Base-by-base conservation (phyloP, 768 basidiomycete species). In the Auricularia sp. region DNA sequence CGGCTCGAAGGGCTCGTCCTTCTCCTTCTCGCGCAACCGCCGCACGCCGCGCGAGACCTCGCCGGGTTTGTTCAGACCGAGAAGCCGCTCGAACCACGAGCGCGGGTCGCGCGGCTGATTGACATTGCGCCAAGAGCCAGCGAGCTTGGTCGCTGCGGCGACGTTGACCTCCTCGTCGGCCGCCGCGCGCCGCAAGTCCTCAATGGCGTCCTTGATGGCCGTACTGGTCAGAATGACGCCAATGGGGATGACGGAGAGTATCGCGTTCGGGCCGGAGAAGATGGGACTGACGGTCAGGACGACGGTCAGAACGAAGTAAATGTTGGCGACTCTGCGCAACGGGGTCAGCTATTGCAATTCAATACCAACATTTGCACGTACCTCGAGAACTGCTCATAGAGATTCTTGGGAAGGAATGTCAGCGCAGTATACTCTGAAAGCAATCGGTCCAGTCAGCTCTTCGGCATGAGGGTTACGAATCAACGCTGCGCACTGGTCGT, bases 91-190 rank as follows among this genome's bases (percentile, higher is more conserved):
- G 65, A 87, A 79, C 84, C 87, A 92, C 0, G 82, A 76, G 6
- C 94, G 84, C 0, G 88, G 80, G 73, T 96, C 94, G 3, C 74
- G 78, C 0, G 89, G 90, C 65, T 89, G 87, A 71, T 98, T 99
- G 29, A 94, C 85, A 73, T 99, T 98, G 64, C 81, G 81, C 92
- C 93, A 97, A 45, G 77, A 77, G 54, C 89, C 84, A 5, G 86
- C 87, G 11, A 99, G 83, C 68, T 92, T 92, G 1, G 94, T 98
- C 13, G 90, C 87, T 2, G 95, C 92, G 0, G 91, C 94, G 63
- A 87, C 97, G 78, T 99, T 99, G 69, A 98, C 95, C 71, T 94
- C 87, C 67, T 97, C 90, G 73, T 99, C 96, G 44, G 95, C 80
- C 10, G 76, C 70, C 10, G 89, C 89, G 62, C 96, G 87, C n/a